Base-by-base conservation (phyloP, 1,139 yeast genomes). In the Pichia sp. region DNA sequence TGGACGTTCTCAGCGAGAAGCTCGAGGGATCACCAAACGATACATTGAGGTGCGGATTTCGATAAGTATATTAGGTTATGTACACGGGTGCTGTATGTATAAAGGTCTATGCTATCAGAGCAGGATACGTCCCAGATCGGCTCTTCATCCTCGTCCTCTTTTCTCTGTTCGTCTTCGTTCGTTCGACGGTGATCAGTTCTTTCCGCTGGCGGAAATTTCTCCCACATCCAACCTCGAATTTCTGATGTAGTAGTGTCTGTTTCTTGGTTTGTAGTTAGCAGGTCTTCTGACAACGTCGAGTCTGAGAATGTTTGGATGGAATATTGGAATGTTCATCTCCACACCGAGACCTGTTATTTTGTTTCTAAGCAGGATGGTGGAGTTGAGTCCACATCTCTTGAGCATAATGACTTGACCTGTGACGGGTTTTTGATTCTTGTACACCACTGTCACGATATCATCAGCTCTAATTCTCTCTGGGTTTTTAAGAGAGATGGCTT, bases 221-320 rank as follows among this genome's bases (percentile, higher is more conserved):
- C 50, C 52, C 23, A 85, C 95, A 60, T 87, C 96, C 61, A 80
- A 65, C 60, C 78, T 79, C 47, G 85, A 72, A 60, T 75, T 81
- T 64, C 96, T 80, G 55, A 87, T 83, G 61, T 84, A 87, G 67
- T 79, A 86, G 49, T 85, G 91, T 67, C 84, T 86, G 62, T 76
- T 74, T 72, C 94, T 74, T 42, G 66, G 67, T 67, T 77, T 72
- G 62, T 83, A 79, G 53, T 69, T 69, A 48, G 70, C 67, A 20
- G 94, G 88, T 58, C 77, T 78, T 60, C 83, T 71, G 47, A 87
- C 60, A 26, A 84, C 58, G 58, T 87, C 96, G 40, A 87, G 67
- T 59, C 80, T 74, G 47, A 77, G 73, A 41, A 87, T 69, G 37
- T 74, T 68, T 18, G 96, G 96, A 46, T 80, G 83, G 66, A 70